Percentiles rank a stretch among this genome's conserved stretches.
phyloP scores from a whole-genome alignment of 2,329 filamentous ascomycete genomes.

The Trichoderma cornu-damae region DNA sequence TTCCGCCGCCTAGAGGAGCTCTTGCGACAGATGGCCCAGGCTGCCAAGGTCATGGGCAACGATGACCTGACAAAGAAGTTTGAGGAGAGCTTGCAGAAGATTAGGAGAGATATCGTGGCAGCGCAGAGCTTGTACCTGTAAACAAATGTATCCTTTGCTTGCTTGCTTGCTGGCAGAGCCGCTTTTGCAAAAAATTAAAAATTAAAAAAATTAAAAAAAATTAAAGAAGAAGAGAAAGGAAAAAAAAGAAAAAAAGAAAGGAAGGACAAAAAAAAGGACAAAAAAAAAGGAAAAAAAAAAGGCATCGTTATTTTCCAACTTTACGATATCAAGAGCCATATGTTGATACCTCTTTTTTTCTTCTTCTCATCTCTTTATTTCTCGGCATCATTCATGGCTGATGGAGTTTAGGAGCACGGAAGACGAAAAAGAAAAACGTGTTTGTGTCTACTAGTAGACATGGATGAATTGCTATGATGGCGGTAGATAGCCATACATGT shows the following conservation, averaged over 20 bases:
- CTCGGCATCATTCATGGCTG: constrained; percentile 12
- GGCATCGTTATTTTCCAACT: not conserved
- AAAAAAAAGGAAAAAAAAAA: not conserved
- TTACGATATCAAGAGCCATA: not conserved
- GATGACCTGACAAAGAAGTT: constrained; percentile 92
- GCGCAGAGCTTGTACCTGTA: constrained; percentile 88
- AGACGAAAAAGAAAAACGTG: constrained; percentile 3
- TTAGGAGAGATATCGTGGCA: constrained; percentile 89
- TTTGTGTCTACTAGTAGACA: not conserved
- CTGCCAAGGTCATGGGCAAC: constrained; percentile 95
- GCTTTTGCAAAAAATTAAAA: not conserved
- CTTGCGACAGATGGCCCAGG: constrained; percentile 90
- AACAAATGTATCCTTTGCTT: not conserved
- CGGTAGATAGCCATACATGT: not conserved
- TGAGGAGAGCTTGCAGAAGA: constrained; percentile 76
- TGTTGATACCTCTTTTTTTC: constrained; percentile 8
- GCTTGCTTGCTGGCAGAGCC: not conserved
- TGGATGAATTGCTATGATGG: not conserved
- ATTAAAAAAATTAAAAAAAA: no score
- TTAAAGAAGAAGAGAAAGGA: no score
- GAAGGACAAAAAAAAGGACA: no score
- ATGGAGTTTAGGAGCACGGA: constrained; percentile 6
- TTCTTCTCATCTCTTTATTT: not conserved
- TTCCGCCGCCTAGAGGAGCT: constrained; percentile 95
- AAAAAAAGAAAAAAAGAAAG: no score